Evolutionary conservation across 2,329 filamentous ascomycete species (phyloP).

Genomic region (Penicillium sp.): DNA sequence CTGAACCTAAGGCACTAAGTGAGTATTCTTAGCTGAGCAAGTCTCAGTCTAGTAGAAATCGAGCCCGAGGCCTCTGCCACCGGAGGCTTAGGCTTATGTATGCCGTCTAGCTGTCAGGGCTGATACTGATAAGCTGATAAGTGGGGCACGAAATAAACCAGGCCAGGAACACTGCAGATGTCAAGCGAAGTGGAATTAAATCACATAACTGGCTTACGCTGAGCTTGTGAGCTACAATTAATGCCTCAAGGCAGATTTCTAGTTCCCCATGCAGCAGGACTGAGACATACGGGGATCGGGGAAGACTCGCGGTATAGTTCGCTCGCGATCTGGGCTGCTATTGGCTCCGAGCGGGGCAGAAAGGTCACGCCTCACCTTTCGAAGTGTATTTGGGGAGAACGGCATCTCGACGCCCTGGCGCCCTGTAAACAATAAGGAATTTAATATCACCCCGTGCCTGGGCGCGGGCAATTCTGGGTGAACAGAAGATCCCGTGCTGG

Average conservation of each 20-base stretch:
- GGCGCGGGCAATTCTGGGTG: background rate
- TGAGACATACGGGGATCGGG: background rate
- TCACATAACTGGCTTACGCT: background rate
- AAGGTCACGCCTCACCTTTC: background rate
- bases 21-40: background rate
- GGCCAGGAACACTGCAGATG: background rate
- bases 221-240: background rate
- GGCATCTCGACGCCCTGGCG: too few relatives aligned
- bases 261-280: background rate
- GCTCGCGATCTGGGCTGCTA: background rate
- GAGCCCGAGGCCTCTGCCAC: background rate
- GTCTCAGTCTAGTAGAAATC: background rate
- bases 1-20: background rate
- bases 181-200: background rate
- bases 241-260: background rate
- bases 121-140: background rate
- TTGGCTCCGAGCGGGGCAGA: background rate
- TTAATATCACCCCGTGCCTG: background rate
- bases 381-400: too few relatives aligned
- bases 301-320: background rate
- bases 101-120: background rate
- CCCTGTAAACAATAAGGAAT: background rate
- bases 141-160: background rate
- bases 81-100: background rate
- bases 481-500: background rate